Evolutionary conservation across 768 basidiomycete species (phyloP), one percentile per base, ranked within the genome.

Genomic region (Ephemerocybe angulata): DNA sequence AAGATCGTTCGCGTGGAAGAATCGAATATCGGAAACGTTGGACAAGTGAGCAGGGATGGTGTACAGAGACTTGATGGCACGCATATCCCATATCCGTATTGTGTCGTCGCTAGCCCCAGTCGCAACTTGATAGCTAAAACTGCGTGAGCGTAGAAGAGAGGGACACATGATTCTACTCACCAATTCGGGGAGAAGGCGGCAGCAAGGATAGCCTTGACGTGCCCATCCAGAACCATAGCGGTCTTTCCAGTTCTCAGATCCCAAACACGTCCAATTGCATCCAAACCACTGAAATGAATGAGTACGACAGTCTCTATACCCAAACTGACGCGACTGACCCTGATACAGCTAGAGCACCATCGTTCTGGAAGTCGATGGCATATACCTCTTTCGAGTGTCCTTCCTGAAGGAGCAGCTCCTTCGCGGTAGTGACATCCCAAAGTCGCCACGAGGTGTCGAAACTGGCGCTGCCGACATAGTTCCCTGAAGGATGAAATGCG

Each of bases 371-470:
- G 59, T 93, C 92, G n/a, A 99, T 80, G 1, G 92, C 77, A 66
- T 96, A 98, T 0, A 98, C 95, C 65, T 97, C 95, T 66, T 94
- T 95, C 3, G 93, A 93, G 66, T 99, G 97, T 0, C 97, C 97
- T 69, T 98, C 95, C 70, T 99, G 97, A 11, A 95, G 70, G 27
- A 96, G 72, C 11, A 99, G 67, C 63, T 97, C 93, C 68, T 85
- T 85, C 1, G 85, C 75, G 0, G 86, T 90, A 50, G 79, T 78
- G 13, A 93, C 87, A 69, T 99, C 96, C 97, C 97, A 99, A 50
- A 98, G 70, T 41, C 97, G 77, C 97, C 97, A 99, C 25, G 96
- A 91, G 15, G 92, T 96, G 69, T 99, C 97, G 63, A 95, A 98
- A 59, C 91, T 93, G 1, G 97, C 95, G 57, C 93, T 95, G 1